A percentile compares a stretch with the other conserved stretches of the same genome.
Conservation (phyloP, 495 filamentous ascomycete species). For the Aspergillus bridgeri region DNA sequence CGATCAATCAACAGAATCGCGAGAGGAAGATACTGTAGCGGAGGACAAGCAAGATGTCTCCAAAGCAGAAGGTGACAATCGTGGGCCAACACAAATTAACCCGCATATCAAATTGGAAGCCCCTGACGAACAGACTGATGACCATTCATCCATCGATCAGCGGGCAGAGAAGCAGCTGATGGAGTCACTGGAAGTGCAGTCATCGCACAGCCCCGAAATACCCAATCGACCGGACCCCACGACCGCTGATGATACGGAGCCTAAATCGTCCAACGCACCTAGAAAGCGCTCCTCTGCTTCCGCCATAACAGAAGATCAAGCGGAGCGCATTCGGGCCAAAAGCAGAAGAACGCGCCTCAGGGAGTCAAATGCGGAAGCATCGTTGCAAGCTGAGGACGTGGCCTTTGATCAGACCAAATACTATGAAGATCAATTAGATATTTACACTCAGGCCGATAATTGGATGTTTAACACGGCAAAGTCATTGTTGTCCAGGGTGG, state of each 20-base stretch:
- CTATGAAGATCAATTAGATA: constrained; percentile 66
- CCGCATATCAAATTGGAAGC: constrained; percentile 15
- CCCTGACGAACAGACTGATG: constrained; percentile 27
- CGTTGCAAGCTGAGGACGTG: constrained; percentile 47
- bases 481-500: constrained; percentile 63
- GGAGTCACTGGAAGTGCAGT: constrained; percentile 38
- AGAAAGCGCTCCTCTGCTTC: constrained; percentile 52
- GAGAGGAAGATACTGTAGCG: constrained; percentile 11
- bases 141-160: constrained; percentile 41
- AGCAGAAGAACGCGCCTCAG: constrained; percentile 81
- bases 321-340: constrained; percentile 62
- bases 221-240: constrained; percentile 20
- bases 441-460: constrained; percentile 67
- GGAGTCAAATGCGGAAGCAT: constrained; percentile 60
- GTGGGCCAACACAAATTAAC: constrained; percentile 1
- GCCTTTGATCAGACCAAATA: constrained; percentile 64
- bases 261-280: constrained; percentile 25
- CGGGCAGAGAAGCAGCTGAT: constrained; percentile 42
- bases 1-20: constrained; percentile 12
- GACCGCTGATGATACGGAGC: constrained; percentile 29
- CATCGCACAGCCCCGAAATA: constrained; percentile 21
- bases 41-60: constrained; percentile 16
- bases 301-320: constrained; percentile 46
- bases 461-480: constrained; percentile 69
- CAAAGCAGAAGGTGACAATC: constrained; percentile 13